Evolutionary conservation across 495 filamentous ascomycete genomes (phyloP), one percentile per base, ranked within the genome.

Genomic region (Xylaria castorea): DNA sequence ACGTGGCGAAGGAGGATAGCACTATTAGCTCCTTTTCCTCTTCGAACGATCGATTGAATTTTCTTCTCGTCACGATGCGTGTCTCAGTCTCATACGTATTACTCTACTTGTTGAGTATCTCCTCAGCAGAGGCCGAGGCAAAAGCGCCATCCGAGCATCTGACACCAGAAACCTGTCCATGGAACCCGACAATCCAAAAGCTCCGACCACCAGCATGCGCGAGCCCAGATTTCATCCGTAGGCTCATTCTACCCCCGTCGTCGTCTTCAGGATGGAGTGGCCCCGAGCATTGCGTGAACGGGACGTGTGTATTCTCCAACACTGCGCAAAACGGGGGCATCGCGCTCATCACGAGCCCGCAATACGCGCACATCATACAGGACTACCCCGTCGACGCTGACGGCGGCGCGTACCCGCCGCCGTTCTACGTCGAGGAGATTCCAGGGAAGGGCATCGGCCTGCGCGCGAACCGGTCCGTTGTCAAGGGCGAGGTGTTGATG

Each of bases 361-460:
- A 65, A 1, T 78, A 80, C 57, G 78, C 80, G 12, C 62, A 69
- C 1, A 64, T 80, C 30, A 71, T 75, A 20, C 70, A 75, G 34
- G 68, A 48, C 0, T 80, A 77, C 57, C 68, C 74, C 3, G 18
- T 77, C 38, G 46, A 70, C 1, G 60, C 68, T 3, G 68, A 57
- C 14, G 27, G 74, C 66, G 55, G 68, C 5, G 38, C 32, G 1
- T 22, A 75, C 3, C 50, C 76, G 3, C 66, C 68, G 3, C 76
- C 80, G 0, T 83, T 80, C 58, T 73, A 81, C 68, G 74, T 66
- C 0, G 71, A 72, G 7, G 64, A 81, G 1, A 69, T 85, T 1
- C 73, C 79, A 0, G 81, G 81, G 6, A 86, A 85, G 44, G 84
- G 83, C 0, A 68, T 75, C 6, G 84, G 84, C 0, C 66, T 86